Conservation (phyloP, 257 asterid genomes). For the Rauvolfia tetraphylla region DNA sequence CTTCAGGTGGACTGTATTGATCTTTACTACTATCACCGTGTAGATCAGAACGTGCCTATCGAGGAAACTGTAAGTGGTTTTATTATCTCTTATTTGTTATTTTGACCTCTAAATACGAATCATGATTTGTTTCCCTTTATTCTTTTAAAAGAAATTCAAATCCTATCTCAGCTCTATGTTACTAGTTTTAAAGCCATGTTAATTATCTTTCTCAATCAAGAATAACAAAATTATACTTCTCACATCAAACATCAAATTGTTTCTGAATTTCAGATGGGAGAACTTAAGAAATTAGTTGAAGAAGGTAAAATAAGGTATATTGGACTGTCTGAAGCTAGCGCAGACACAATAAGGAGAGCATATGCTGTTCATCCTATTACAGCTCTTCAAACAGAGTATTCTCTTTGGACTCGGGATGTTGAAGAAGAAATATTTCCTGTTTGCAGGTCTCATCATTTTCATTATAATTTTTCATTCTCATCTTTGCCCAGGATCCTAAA, state of each 20-base stretch:
- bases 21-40: conserved; percentile 53
- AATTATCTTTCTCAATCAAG: neutral
- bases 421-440: conserved; percentile 51
- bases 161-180: neutral
- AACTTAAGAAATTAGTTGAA: conserved; percentile 51
- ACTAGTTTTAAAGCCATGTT: neutral
- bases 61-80: conserved; percentile 52
- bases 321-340: conserved; percentile 66
- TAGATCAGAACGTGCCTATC: conserved; percentile 53
- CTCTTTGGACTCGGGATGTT: conserved; percentile 61
- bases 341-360: conserved; percentile 57
- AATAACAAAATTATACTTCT: neutral
- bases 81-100: neutral
- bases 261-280: conserved; percentile 40
- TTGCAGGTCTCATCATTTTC: conserved; percentile 7
- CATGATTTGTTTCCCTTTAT: neutral
- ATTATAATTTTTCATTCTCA: neutral
- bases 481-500: neutral
- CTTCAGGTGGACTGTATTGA: conserved; percentile 62
- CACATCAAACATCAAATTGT: neutral
- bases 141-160: neutral
- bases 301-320: conserved; percentile 59
- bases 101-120: neutral
- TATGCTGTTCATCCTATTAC: conserved; percentile 63
- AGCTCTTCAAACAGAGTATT: conserved; percentile 58